Conservation (phyloP, 1,284 basidiomycete species). For the Rhodotorula glutinis region DNA sequence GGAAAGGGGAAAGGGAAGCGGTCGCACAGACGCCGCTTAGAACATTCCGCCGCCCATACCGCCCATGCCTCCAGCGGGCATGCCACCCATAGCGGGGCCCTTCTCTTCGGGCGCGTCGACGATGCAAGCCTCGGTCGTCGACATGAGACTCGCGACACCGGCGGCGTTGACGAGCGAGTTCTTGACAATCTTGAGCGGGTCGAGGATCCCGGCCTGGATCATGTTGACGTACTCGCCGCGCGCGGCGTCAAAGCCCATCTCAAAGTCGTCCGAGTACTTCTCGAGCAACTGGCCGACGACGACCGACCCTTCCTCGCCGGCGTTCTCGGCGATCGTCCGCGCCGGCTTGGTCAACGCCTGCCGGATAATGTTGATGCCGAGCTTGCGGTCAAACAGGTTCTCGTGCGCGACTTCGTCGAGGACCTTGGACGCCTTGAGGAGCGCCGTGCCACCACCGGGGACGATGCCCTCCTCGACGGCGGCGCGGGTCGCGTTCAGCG, state of each 20-base stretch:
- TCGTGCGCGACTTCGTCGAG: slow-evolving; percentile 72
- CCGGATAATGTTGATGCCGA: slow-evolving; percentile 90
- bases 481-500: slow-evolving; percentile 92
- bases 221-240: slow-evolving; percentile 16
- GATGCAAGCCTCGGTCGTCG: slow-evolving; percentile 88
- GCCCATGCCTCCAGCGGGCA: slow-evolving; percentile 49
- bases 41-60: slow-evolving; percentile 37
- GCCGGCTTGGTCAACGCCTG: slow-evolving; percentile 73
- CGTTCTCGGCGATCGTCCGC: slow-evolving; percentile 88
- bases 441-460: slow-evolving; percentile 87
- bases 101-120: slow-evolving; percentile 82
- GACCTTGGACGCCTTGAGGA: slow-evolving; percentile 65
- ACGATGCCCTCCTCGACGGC: slow-evolving; percentile 98
- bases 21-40: too few species aligned
- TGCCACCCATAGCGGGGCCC: slow-evolving; percentile 55
- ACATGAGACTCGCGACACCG: slow-evolving; percentile 60
- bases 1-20: too few species aligned
- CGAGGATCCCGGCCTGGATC: slow-evolving; percentile 73
- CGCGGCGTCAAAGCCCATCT: slow-evolving; percentile 14
- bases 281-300: slow-evolving; percentile 81
- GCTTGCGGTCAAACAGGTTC: slow-evolving; percentile 93
- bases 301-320: slow-evolving; percentile 90
- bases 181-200: slow-evolving; percentile 58
- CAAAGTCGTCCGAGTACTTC: slow-evolving; percentile 69
- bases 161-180: slow-evolving; percentile 85